These are phyloP conservation scores for Blechomonas ayalai DNA, from an alignment of 208 protist genomes.

Conservation along the genomic window DNA sequence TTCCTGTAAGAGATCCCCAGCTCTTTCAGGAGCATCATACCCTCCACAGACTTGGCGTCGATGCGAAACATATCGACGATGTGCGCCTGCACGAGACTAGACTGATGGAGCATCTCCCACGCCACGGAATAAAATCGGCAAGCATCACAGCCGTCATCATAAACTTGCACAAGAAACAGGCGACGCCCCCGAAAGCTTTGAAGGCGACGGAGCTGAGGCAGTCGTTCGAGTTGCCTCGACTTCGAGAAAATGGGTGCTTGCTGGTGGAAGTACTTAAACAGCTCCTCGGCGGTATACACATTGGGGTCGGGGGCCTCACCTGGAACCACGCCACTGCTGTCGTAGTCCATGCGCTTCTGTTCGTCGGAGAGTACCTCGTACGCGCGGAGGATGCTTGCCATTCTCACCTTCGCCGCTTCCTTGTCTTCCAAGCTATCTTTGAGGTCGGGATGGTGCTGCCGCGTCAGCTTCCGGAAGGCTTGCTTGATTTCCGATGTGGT, in stretches of 20 bases:
- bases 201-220: conserved; percentile 33
- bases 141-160: conserved; percentile 50
- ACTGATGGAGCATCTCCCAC: conserved; percentile 71
- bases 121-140: conserved; percentile 48
- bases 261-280: conserved; percentile 74
- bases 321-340: conserved; percentile 54
- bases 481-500: conserved; percentile 64
- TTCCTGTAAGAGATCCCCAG: conserved; percentile 17
- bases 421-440: conserved; percentile 79
- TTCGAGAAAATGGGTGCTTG: conserved; percentile 72
- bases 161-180: conserved; percentile 68
- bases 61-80: conserved; percentile 79
- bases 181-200: conserved; percentile 52
- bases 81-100: conserved; percentile 37
- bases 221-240: conserved; percentile 34
- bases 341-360: conserved; percentile 56
- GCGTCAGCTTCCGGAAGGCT: conserved; percentile 67
- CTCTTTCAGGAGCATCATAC: conserved; percentile 21
- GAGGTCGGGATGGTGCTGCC: conserved; percentile 84
- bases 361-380: conserved; percentile 78
- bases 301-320: conserved; percentile 46
- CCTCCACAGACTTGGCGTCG: conserved; percentile 51
- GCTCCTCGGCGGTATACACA: conserved; percentile 25
- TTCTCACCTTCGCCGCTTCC: conserved; percentile 73
- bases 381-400: conserved; percentile 71